Percentiles rank a stretch among this genome's conserved stretches.
phyloP scores from a whole-genome alignment of 768 basidiomycete genomes.

The Pleurotus djamor region DNA sequence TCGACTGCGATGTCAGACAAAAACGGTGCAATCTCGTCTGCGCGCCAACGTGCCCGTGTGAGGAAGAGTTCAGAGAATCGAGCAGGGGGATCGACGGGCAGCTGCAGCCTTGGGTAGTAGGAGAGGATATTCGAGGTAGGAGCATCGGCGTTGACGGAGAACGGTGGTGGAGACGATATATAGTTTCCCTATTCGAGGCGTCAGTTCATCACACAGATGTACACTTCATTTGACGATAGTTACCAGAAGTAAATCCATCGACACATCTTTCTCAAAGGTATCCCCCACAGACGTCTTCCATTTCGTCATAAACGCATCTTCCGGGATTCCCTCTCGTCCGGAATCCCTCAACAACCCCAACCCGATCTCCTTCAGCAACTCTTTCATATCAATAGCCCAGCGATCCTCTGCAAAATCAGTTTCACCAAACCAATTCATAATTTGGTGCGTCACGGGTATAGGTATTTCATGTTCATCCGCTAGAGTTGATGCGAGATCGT shows the following conservation, averaged over 20 bases:
- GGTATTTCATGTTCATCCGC: constrained; percentile 74
- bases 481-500: constrained; percentile 57
- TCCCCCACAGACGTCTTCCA: constrained; percentile 84
- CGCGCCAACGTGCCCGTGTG: constrained; percentile 72
- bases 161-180: constrained; percentile 40
- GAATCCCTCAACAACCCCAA: constrained; percentile 57
- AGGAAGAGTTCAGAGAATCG: constrained; percentile 91
- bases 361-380: constrained; percentile 74
- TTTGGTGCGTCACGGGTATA: constrained; percentile 56
- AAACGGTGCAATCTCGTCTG: constrained; percentile 80
- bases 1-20: constrained; percentile 81
- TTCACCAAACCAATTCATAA: constrained; percentile 83
- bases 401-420: constrained; percentile 34
- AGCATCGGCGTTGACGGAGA: constrained; percentile 19
- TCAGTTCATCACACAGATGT: not conserved
- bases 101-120: constrained; percentile 74
- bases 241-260: constrained; percentile 70
- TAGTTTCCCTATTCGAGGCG: constrained; percentile 67
- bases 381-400: constrained; percentile 67
- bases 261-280: constrained; percentile 62
- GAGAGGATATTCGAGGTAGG: constrained; percentile 34
- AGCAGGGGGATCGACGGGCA: constrained; percentile 75
- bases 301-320: constrained; percentile 51
- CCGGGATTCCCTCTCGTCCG: constrained; percentile 28
- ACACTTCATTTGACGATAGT: too few relatives aligned